Percentiles rank a stretch among this genome's conserved stretches.
Evolutionary conservation across 306 rosid genomes (phyloP).

Genomic region (Sphenostylis stenocarpa): DNA sequence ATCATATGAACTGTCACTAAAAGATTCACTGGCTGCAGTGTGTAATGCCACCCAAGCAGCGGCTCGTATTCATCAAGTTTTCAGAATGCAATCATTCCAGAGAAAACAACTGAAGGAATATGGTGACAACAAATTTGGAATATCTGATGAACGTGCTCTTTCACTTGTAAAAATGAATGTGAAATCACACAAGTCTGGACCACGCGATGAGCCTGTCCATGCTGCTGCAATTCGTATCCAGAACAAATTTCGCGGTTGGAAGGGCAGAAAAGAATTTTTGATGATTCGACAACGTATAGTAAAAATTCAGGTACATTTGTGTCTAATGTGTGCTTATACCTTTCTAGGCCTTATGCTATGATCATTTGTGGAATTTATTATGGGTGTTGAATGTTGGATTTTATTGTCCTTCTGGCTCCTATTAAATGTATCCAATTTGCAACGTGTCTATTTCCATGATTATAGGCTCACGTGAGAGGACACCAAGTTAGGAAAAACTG

Average conservation of each 20-base stretch:
- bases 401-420: background rate
- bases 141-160: constrained; percentile 59
- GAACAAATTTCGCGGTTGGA: constrained; percentile 81
- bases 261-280: constrained; percentile 76
- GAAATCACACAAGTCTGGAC: constrained; percentile 48
- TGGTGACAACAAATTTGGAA: constrained; percentile 47
- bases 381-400: background rate
- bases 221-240: constrained; percentile 82
- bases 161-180: constrained; percentile 43
- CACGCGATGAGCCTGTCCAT: constrained; percentile 52
- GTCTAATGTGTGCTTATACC: background rate
- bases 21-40: constrained; percentile 83
- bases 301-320: constrained; percentile 73
- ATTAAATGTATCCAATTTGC: constrained; percentile 21
- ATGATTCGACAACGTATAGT: constrained; percentile 66
- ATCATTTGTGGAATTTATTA: background rate
- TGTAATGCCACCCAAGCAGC: constrained; percentile 85
- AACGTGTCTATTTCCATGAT: constrained; percentile 16
- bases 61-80: constrained; percentile 84
- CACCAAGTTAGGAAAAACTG: constrained; percentile 81
- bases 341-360: background rate
- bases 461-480: constrained; percentile 90
- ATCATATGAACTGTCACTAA: constrained; percentile 58
- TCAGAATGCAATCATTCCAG: constrained; percentile 81
- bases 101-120: constrained; percentile 65